Percentiles rank a stretch among this genome's conserved stretches.
These are phyloP conservation scores for Chloranthus sessilifolius DNA, from an alignment of 164 flowering plant genomes.

Conservation along the genomic window DNA sequence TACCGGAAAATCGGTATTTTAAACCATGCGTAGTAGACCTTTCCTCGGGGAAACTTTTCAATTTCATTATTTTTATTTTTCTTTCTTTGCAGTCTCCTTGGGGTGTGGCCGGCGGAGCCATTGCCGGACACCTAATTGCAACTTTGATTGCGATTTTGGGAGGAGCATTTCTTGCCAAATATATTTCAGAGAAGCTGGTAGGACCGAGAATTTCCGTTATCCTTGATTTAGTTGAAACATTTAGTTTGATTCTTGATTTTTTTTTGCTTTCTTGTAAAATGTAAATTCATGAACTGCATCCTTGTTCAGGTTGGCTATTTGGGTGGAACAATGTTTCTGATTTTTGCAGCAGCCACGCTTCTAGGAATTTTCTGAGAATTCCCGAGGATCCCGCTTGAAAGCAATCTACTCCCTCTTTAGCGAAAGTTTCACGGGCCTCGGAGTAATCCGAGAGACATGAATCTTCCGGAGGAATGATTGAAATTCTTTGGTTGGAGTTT, in stretches of 20 bases:
- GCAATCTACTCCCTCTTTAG: no score
- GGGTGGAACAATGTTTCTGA: slow-evolving; percentile 80
- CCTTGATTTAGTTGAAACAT: no score
- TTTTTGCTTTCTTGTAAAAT: not conserved
- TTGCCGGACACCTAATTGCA: slow-evolving; percentile 86
- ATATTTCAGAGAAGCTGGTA: slow-evolving; percentile 97
- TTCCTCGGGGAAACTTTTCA: no score
- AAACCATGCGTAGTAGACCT: no score
- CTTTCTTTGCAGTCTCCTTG: slow-evolving; percentile 72
- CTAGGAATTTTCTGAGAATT: slow-evolving; percentile 70
- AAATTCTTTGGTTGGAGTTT: no score
- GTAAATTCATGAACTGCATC: not conserved
- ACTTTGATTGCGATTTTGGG: slow-evolving; percentile 75
- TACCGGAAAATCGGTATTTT: no score
- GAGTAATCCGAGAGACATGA: no score
- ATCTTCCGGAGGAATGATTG: no score
- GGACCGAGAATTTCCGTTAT: no score
- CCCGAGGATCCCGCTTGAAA: not conserved
- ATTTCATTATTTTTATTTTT: not conserved
- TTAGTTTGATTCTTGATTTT: not conserved
- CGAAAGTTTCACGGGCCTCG: no score
- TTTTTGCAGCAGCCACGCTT: slow-evolving; percentile 86
- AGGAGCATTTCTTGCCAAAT: slow-evolving; percentile 88
- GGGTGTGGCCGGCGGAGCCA: slow-evolving; percentile 98
- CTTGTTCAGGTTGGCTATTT: slow-evolving; percentile 77